phyloP scores from a whole-genome alignment of 352 stramenopile species.

The Hyaloperonospora brassicae region DNA sequence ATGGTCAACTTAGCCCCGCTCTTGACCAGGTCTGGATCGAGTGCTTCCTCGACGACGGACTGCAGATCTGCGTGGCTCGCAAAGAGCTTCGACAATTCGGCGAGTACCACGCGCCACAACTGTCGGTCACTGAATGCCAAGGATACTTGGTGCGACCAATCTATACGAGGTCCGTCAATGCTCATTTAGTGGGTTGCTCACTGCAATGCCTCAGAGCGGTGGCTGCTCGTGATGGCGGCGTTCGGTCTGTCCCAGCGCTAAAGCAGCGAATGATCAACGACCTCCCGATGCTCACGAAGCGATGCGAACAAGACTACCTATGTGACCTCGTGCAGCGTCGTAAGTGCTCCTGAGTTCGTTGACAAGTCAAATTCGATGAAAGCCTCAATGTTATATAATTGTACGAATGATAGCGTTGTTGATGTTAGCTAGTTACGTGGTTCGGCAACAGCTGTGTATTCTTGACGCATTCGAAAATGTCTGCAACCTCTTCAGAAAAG shows the following conservation, averaged over 20 bases:
- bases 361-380: too few relatives aligned
- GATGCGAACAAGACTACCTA: constrained; percentile 39
- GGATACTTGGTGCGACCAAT: constrained; percentile 34
- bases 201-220: constrained; percentile 35
- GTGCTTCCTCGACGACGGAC: constrained; percentile 32
- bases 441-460: too few relatives aligned
- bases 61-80: constrained; percentile 35
- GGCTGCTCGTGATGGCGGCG: constrained; percentile 19
- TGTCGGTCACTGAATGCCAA: constrained; percentile 28
- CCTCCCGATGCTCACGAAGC: constrained; percentile 33
- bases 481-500: too few relatives aligned
- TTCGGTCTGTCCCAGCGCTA: constrained; percentile 13
- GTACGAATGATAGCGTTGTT: too few relatives aligned
- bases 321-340: constrained; percentile 29
- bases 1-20: constrained; percentile 10
- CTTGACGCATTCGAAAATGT: too few relatives aligned
- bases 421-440: too few relatives aligned
- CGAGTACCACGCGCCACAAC: constrained; percentile 20
- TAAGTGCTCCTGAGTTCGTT: constrained; percentile 14
- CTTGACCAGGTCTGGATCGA: constrained; percentile 37
- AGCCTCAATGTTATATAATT: too few relatives aligned
- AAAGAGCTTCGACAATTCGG: constrained; percentile 38
- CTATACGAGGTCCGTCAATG: constrained; percentile 19
- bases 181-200: constrained; percentile 25
- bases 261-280: constrained; percentile 31